Percentiles rank a stretch among this genome's conserved stretches.
Conservation (phyloP, 768 basidiomycete species). For the Mycena polygramma region DNA sequence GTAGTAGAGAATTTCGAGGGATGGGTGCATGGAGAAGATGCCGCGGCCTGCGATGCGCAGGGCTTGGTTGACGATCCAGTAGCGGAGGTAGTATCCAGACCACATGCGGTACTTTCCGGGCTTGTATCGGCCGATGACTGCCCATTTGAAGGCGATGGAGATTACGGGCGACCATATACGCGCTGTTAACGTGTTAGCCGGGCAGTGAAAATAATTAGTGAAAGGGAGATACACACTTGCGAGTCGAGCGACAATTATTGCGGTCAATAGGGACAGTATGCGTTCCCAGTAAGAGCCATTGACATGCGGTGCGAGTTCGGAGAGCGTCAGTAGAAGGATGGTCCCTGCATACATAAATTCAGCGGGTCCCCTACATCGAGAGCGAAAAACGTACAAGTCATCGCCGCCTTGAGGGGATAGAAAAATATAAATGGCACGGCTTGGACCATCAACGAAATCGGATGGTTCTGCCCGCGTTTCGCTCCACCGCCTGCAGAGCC, state of each 20-base stretch:
- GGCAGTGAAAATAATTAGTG: background rate
- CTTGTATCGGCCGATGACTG: constrained; percentile 58
- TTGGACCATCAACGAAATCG: constrained; percentile 56
- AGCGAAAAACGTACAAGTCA: constrained; percentile 50
- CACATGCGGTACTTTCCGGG: constrained; percentile 54
- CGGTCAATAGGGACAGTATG: constrained; percentile 53
- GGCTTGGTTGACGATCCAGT: constrained; percentile 34
- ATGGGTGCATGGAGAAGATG: constrained; percentile 55
- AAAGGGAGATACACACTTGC: background rate
- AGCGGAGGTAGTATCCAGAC: constrained; percentile 36
- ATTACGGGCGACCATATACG: constrained; percentile 54
- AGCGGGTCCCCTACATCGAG: constrained; percentile 4
- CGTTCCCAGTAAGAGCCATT: constrained; percentile 45
- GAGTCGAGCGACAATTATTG: constrained; percentile 43
- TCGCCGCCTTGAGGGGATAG: constrained; percentile 58
- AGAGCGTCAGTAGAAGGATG: constrained; percentile 53
- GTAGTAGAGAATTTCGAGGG: constrained; percentile 56
- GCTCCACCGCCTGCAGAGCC: no score
- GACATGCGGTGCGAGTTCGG: constrained; percentile 48
- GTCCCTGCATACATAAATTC: constrained; percentile 48
- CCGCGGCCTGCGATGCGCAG: constrained; percentile 53
- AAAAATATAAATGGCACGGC: constrained; percentile 58
- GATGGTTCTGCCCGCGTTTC: constrained; percentile 50
- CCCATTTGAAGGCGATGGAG: constrained; percentile 61
- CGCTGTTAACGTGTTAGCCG: constrained; percentile 18